A percentile compares a stretch with the other conserved stretches of the same genome.
Conservation (phyloP, 2,329 filamentous ascomycete species). For the Claviceps purpurea region DNA sequence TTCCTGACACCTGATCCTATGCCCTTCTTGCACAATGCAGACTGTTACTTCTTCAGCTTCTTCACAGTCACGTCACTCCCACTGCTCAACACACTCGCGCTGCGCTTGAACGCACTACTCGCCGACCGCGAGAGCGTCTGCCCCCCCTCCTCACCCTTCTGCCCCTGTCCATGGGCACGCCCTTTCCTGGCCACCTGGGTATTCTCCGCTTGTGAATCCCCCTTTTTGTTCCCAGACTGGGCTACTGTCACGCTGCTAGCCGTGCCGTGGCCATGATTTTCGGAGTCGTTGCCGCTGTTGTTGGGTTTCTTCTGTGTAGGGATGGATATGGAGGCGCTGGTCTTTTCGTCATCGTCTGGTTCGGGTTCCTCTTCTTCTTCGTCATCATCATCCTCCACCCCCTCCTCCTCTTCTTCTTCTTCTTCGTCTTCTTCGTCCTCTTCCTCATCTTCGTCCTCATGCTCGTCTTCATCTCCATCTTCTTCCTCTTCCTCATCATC, state of each 20-base stretch:
- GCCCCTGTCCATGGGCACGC: neutral
- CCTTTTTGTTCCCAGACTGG: slow-evolving; percentile 8
- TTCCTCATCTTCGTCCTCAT: too few relatives aligned
- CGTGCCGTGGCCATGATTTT: neutral
- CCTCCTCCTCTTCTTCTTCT: too few relatives aligned
- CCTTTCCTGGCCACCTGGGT: neutral
- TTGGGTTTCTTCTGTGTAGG: slow-evolving; percentile 7
- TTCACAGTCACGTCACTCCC: slow-evolving; percentile 51
- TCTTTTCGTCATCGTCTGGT: slow-evolving; percentile 6
- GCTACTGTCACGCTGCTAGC: slow-evolving; percentile 2
- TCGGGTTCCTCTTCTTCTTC: neutral
- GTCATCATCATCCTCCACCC: too few relatives aligned
- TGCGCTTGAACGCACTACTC: slow-evolving; percentile 53
- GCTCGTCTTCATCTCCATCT: too few relatives aligned
- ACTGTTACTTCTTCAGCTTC: slow-evolving; percentile 36
- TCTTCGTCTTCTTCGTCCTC: too few relatives aligned
- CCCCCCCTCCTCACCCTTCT: slow-evolving; percentile 11
- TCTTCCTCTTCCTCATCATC: too few relatives aligned
- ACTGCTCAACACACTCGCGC: slow-evolving; percentile 66
- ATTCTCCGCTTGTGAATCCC: neutral
- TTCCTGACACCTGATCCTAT: too few relatives aligned
- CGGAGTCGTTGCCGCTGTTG: slow-evolving; percentile 9
- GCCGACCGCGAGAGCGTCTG: slow-evolving; percentile 19
- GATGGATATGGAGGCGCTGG: neutral
- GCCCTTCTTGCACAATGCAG: too few relatives aligned